Percentiles rank a stretch among this genome's conserved stretches.
Conservation (phyloP, 257 asterid genomes). For the Petrea volubilis region DNA sequence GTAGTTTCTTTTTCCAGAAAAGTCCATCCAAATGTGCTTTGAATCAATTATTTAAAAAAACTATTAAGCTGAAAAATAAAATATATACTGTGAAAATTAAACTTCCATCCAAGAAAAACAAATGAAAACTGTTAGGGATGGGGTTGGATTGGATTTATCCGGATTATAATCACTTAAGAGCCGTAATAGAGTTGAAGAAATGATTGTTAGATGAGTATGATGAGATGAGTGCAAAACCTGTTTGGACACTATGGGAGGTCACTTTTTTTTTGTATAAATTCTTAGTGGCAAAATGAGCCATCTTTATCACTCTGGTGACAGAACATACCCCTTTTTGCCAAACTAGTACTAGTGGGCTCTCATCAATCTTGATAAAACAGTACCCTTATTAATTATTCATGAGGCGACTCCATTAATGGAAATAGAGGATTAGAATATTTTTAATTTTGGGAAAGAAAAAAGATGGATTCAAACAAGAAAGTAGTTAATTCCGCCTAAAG, state of each 20-base stretch:
- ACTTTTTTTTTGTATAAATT: no score
- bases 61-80: no score
- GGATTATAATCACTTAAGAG: background rate
- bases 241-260: slow-evolving; percentile 22
- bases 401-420: slow-evolving; percentile 13
- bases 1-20: no score
- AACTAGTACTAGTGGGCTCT: slow-evolving; percentile 22
- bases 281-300: slow-evolving; percentile 27
- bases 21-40: no score
- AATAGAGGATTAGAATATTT: background rate
- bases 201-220: slow-evolving; percentile 11
- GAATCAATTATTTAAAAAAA: no score
- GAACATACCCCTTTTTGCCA: slow-evolving; percentile 33
- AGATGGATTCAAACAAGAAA: background rate
- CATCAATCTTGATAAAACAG: slow-evolving; percentile 14
- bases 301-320: slow-evolving; percentile 18
- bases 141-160: slow-evolving; percentile 3
- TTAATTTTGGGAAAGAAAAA: background rate
- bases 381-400: background rate
- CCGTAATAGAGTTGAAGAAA: slow-evolving; percentile 19
- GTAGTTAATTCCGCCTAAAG: no score
- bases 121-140: no score
- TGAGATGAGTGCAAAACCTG: slow-evolving; percentile 27
- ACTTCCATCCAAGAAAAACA: no score
- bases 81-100: no score